These are phyloP conservation scores for Gloeostereum incarnatum DNA, from an alignment of 768 basidiomycete genomes.

Conservation along the genomic window DNA sequence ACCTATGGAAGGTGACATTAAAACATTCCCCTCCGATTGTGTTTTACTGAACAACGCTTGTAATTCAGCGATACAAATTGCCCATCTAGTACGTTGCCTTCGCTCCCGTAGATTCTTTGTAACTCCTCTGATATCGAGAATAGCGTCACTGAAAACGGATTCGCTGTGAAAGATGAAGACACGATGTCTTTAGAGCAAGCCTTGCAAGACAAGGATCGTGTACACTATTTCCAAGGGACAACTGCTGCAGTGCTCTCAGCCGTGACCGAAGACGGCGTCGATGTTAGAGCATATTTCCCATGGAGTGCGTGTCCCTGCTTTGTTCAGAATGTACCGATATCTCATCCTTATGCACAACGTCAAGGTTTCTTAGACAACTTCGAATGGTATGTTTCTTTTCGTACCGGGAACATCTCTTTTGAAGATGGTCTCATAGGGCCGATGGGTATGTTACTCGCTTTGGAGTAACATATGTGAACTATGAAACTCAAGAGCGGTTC, in stretches of 20 bases:
- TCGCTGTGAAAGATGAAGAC: conserved; percentile 59
- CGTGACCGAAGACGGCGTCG: conserved; percentile 55
- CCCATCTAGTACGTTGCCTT: conserved; percentile 43
- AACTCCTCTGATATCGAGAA: conserved; percentile 2
- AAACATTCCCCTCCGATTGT: background rate
- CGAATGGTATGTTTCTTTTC: conserved; percentile 37
- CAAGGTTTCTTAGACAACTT: conserved; percentile 62
- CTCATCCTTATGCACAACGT: conserved; percentile 1
- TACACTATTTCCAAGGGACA: conserved; percentile 57
- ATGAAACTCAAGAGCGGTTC: conserved; percentile 54
- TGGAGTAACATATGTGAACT: conserved; percentile 66
- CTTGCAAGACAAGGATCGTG: conserved; percentile 49
- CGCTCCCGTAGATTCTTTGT: background rate
- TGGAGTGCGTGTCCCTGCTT: conserved; percentile 39
- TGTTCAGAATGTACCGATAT: background rate
- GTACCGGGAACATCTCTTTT: background rate
- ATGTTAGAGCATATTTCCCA: conserved; percentile 54
- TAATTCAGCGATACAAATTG: conserved; percentile 28
- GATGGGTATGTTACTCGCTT: conserved; percentile 63
- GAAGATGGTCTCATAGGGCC: conserved; percentile 25
- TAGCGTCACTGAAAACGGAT: conserved; percentile 71
- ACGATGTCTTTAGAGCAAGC: conserved; percentile 42
- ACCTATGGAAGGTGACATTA: conserved; percentile 50
- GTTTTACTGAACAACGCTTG: background rate
- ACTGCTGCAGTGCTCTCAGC: conserved; percentile 45